These are phyloP conservation scores for Diplotaxis tenuifolia DNA, from an alignment of 345 rosid genomes.

Conservation along the genomic window DNA sequence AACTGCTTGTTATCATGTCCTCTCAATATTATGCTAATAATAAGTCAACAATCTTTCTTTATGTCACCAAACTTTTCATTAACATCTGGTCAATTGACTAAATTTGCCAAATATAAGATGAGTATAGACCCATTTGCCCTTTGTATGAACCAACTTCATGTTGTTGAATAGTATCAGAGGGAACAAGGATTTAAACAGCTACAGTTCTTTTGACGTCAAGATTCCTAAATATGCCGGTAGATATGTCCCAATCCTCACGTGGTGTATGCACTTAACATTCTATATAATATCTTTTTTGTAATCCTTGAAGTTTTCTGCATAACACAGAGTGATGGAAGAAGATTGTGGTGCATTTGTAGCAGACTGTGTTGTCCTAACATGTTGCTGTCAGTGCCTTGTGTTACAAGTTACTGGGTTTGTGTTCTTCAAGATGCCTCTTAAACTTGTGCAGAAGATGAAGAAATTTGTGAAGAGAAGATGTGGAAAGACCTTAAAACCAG, in stretches of 20 bases:
- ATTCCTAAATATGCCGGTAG: constrained; percentile 37
- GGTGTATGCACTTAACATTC: background rate
- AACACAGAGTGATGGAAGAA: constrained; percentile 41
- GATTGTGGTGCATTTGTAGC: constrained; percentile 64
- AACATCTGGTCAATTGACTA: constrained; percentile 12
- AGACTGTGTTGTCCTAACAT: constrained; percentile 71
- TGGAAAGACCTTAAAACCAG: constrained; percentile 4
- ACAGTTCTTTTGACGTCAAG: constrained; percentile 46
- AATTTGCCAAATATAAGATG: constrained; percentile 11
- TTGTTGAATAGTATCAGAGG: constrained; percentile 39
- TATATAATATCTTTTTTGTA: background rate
- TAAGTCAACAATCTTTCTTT: constrained; percentile 33
- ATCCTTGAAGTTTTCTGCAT: constrained; percentile 5
- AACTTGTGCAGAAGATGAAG: constrained; percentile 47
- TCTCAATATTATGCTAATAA: constrained; percentile 28
- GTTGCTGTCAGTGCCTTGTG: constrained; percentile 80
- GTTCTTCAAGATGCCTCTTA: constrained; percentile 55
- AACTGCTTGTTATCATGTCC: constrained; percentile 26
- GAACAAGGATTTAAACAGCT: constrained; percentile 29
- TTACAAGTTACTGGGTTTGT: constrained; percentile 55
- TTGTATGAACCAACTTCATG: constrained; percentile 26
- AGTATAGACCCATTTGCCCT: constrained; percentile 18
- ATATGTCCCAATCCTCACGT: constrained; percentile 31
- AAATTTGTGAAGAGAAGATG: constrained; percentile 44
- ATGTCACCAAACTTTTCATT: constrained; percentile 25